Percentiles rank a stretch among this genome's conserved stretches.
phyloP scores from a whole-genome alignment of 2,329 filamentous ascomycete species.

The Ophiosphaerella herpotricha region DNA sequence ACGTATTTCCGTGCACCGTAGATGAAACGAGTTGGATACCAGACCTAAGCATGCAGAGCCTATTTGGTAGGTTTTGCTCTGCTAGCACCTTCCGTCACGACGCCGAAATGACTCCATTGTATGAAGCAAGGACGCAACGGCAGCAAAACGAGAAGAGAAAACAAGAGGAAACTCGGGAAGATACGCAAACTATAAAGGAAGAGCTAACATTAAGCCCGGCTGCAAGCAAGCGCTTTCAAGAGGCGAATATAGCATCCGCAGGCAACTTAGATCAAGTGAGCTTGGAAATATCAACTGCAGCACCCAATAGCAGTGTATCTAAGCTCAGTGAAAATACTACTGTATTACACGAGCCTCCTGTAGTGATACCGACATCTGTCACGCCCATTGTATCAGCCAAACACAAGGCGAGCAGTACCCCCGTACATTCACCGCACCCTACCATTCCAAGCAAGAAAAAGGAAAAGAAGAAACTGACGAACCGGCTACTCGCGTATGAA shows the following conservation, averaged over 20 bases:
- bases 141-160: constrained; percentile 12
- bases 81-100: constrained; percentile 68
- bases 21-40: constrained; percentile 67
- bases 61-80: constrained; percentile 75
- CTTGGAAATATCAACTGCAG: no score
- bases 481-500: constrained; percentile 31
- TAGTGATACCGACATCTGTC: no score
- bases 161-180: constrained; percentile 14
- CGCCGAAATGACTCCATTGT: constrained; percentile 57
- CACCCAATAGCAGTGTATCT: no score
- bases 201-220: background rate
- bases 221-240: constrained; percentile 1
- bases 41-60: constrained; percentile 63
- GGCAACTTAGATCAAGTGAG: background rate
- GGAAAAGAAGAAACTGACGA: constrained; percentile 11
- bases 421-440: background rate
- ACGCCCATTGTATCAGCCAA: background rate
- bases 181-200: constrained; percentile 13
- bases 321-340: no score
- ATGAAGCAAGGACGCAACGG: constrained; percentile 16
- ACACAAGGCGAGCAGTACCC: no score
- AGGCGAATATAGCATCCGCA: background rate
- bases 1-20: constrained; percentile 81
- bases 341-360: no score
- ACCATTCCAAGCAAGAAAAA: background rate